A percentile compares a stretch with the other conserved stretches of the same genome.
Conservation (phyloP, 2,329 filamentous ascomycete species). For the Apiospora hydei region DNA sequence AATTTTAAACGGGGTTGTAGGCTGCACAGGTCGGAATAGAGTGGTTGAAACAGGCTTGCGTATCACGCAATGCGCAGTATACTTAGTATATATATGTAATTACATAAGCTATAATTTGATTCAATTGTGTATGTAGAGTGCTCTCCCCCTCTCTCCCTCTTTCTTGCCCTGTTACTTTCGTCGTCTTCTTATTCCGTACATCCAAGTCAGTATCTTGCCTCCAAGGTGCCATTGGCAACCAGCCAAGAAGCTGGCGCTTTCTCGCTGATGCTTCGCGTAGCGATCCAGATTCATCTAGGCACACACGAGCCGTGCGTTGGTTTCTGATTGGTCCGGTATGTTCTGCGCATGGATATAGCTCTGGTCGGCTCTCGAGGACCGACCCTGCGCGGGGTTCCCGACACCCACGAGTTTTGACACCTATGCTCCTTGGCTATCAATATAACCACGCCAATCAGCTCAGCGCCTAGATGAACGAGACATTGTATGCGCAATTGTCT, state of each 20-base stretch:
- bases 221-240: not conserved
- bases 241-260: not conserved
- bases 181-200: not conserved
- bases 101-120: conserved; percentile 6
- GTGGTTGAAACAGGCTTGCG: not conserved
- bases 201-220: not conserved
- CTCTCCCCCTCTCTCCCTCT: not conserved
- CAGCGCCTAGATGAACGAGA: not conserved
- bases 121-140: not conserved
- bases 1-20: not conserved
- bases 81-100: not conserved
- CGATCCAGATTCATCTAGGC: not conserved
- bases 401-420: not conserved
- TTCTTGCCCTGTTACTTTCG: not conserved
- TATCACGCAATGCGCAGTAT: not conserved
- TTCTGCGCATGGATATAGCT: conserved; percentile 6
- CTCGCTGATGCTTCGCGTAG: not conserved
- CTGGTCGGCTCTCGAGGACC: not conserved
- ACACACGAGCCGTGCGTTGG: conserved; percentile 14
- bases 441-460: conserved; percentile 5
- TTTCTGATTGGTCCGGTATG: conserved; percentile 9
- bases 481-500: not conserved
- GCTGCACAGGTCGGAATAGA: not conserved
- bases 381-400: conserved; percentile 15
- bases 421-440: not conserved